phyloP scores from a whole-genome alignment of 169 alveolate genomes.

The Plasmodium vivax region DNA sequence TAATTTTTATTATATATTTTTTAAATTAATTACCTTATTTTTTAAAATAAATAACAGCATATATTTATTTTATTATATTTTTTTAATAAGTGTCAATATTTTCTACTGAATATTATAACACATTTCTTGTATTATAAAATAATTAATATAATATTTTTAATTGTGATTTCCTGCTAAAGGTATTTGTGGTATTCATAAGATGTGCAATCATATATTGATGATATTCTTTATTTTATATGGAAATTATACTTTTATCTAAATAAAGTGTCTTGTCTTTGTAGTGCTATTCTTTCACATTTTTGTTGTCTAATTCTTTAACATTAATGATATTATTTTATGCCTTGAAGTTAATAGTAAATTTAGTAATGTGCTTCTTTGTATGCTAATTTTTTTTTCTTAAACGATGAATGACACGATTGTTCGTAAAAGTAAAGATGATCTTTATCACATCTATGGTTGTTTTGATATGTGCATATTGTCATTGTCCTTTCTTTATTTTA shows the following conservation, averaged over 20 bases:
- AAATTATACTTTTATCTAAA: not conserved
- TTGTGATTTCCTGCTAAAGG: not conserved
- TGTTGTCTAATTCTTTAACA: not conserved
- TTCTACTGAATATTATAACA: not conserved
- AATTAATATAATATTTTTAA: not conserved
- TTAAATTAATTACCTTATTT: not conserved
- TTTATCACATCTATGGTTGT: not conserved
- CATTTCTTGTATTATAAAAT: not conserved
- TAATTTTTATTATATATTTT: not conserved
- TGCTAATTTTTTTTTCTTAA: not conserved
- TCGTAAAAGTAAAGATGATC: not conserved
- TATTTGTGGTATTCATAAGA: not conserved
- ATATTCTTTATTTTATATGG: not conserved
- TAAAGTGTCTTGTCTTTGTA: not conserved
- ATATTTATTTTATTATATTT: not conserved
- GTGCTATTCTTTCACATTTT: not conserved
- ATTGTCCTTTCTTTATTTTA: not conserved
- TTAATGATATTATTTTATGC: not conserved
- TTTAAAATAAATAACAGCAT: not conserved
- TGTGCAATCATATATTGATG: not conserved
- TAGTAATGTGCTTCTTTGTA: not conserved
- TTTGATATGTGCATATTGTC: not conserved
- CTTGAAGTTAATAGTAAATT: not conserved
- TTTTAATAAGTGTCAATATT: not conserved
- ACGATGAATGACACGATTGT: not conserved